Evolutionary conservation across 345 rosid species (phyloP).

Genomic region (Hibiscus trionum): DNA sequence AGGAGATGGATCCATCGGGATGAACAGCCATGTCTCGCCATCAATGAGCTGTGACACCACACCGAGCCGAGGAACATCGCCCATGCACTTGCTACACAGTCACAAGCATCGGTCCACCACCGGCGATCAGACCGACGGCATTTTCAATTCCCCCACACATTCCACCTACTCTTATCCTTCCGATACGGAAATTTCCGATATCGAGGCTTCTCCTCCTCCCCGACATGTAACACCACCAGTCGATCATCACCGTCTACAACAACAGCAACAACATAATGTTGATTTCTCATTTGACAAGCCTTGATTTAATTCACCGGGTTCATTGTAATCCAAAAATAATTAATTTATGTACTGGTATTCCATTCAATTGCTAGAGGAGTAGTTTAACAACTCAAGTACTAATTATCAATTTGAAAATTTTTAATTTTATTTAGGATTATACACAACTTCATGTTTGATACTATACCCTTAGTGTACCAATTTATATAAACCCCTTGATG

Average conservation of each 20-base stretch:
- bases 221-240: not conserved
- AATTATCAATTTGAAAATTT: not conserved
- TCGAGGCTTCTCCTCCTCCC: not conserved
- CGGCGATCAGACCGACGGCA: not conserved
- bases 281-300: conserved; percentile 20
- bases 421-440: no score
- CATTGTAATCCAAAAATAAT: not conserved
- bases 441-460: no score
- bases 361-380: not conserved
- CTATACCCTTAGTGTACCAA: no score
- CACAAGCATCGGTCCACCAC: conserved; percentile 5
- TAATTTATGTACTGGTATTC: not conserved
- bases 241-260: not conserved
- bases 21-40: not conserved
- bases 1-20: conserved; percentile 4
- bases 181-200: conserved; percentile 19
- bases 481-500: no score
- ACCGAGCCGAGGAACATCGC: conserved; percentile 25
- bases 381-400: not conserved
- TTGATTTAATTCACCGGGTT: not conserved
- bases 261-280: not conserved
- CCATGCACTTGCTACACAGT: conserved; percentile 20
- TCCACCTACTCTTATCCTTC: conserved; percentile 11
- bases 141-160: conserved; percentile 10
- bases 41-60: conserved; percentile 22